Evolutionary conservation across 225 moss, liverwort and hornwort genomes (phyloP).

Genomic region (Pseudoscleropodium purum): DNA sequence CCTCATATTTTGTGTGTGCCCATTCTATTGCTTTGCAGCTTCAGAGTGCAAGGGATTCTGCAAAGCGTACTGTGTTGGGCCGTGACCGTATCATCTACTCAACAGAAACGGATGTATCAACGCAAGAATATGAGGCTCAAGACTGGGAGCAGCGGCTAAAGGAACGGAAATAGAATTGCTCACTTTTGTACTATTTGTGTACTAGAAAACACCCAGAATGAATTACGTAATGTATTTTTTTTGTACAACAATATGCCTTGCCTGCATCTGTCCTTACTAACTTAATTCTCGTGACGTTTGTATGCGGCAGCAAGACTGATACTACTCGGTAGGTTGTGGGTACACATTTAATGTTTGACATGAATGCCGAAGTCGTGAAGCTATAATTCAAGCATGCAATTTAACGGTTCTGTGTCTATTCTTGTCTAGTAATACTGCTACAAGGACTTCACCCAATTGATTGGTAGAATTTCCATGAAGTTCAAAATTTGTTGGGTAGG

Average conservation of each 20-base stretch:
- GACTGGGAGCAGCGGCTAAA: slow-evolving; percentile 92
- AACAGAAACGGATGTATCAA: slow-evolving; percentile 62
- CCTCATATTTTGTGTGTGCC: neutral
- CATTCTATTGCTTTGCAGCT: slow-evolving; percentile 40
- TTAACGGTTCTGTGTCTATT: neutral
- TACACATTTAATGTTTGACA: neutral
- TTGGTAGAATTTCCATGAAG: neutral
- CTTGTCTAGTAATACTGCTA: neutral
- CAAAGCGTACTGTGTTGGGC: slow-evolving; percentile 74
- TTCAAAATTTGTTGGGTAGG: neutral
- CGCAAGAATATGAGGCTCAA: slow-evolving; percentile 78
- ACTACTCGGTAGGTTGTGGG: neutral
- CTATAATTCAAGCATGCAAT: neutral
- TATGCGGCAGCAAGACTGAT: neutral
- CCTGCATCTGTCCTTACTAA: neutral
- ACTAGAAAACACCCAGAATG: neutral
- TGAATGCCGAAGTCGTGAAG: neutral
- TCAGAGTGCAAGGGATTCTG: slow-evolving; percentile 80
- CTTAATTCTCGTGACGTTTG: neutral
- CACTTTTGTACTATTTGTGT: slow-evolving; percentile 3
- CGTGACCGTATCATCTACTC: slow-evolving; percentile 87
- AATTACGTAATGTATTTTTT: neutral
- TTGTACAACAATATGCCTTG: slow-evolving; percentile 20
- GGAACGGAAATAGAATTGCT: slow-evolving; percentile 46
- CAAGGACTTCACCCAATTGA: neutral